Evolutionary conservation across 106 monocot genomes (phyloP).

Genomic region (Platanthera guangdongensis): DNA sequence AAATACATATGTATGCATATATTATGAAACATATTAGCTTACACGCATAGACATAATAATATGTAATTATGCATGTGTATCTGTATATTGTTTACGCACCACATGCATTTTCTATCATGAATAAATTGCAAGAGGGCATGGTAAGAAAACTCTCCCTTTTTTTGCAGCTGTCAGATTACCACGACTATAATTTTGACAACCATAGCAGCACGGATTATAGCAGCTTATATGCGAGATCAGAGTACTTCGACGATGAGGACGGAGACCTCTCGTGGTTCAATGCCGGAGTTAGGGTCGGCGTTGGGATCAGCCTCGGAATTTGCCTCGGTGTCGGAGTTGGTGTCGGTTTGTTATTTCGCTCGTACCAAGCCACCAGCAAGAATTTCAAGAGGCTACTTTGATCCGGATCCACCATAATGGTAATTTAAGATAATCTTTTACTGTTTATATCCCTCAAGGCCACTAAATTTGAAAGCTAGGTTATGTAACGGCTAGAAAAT

Average conservation of each 20-base stretch:
- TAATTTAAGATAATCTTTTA: background rate
- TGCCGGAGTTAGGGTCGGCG: constrained; percentile 67
- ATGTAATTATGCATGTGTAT: too few relatives aligned
- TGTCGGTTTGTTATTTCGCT: constrained; percentile 48
- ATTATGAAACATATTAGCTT: too few relatives aligned
- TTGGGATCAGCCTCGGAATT: constrained; percentile 55
- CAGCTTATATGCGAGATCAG: constrained; percentile 25
- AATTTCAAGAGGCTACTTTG: constrained; percentile 36
- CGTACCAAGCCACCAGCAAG: constrained; percentile 41
- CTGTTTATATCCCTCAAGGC: background rate
- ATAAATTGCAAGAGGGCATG: background rate
- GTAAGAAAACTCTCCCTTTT: background rate
- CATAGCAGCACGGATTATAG: constrained; percentile 37
- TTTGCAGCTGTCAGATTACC: constrained; percentile 40
- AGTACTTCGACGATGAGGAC: constrained; percentile 49
- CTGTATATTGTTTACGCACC: too few relatives aligned
- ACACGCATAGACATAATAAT: too few relatives aligned
- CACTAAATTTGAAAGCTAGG: background rate
- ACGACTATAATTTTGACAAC: constrained; percentile 22
- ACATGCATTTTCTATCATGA: background rate
- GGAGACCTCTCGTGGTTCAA: constrained; percentile 79
- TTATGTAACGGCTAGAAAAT: background rate
- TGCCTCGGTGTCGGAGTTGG: constrained; percentile 67
- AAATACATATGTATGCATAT: too few relatives aligned
- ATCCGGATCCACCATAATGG: background rate